Evolutionary conservation across 371 early-diverging fungal genomes (phyloP).

Genomic region (Mucor lusitanicus): DNA sequence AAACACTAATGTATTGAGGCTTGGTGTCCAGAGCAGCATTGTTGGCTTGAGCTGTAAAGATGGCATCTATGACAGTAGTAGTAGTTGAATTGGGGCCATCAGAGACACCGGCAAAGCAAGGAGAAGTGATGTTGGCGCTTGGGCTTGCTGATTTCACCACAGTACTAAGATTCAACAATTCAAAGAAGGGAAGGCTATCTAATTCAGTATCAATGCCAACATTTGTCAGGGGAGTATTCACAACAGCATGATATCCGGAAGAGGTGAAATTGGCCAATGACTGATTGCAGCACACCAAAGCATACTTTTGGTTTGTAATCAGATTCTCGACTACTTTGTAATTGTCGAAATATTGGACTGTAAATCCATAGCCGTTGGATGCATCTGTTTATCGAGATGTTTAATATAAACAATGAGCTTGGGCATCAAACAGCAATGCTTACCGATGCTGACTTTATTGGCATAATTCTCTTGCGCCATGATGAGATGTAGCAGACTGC

Average conservation of each 20-base stretch:
- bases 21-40: neutral
- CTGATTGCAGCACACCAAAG: slow-evolving; percentile 31
- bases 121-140: slow-evolving; percentile 21
- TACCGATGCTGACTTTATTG: slow-evolving; percentile 14
- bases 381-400: neutral
- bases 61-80: slow-evolving; percentile 3
- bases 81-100: slow-evolving; percentile 7
- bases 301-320: slow-evolving; percentile 23
- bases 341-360: slow-evolving; percentile 27
- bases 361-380: slow-evolving; percentile 17
- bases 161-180: slow-evolving; percentile 12
- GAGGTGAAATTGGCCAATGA: slow-evolving; percentile 6
- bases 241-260: slow-evolving; percentile 24
- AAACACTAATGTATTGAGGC: slow-evolving; percentile 21
- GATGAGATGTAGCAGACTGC: neutral
- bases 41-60: slow-evolving; percentile 10
- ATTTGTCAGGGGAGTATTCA: slow-evolving; percentile 19
- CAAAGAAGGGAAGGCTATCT: slow-evolving; percentile 19
- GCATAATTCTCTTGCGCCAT: neutral
- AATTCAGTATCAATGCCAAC: slow-evolving; percentile 17
- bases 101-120: slow-evolving; percentile 17
- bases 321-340: slow-evolving; percentile 30
- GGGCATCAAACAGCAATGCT: neutral
- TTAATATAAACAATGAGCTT: neutral
- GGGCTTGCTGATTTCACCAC: slow-evolving; percentile 12